Base-by-base conservation (phyloP, 192 early-diverging fungal species). In the Linnemannia hyalina region DNA sequence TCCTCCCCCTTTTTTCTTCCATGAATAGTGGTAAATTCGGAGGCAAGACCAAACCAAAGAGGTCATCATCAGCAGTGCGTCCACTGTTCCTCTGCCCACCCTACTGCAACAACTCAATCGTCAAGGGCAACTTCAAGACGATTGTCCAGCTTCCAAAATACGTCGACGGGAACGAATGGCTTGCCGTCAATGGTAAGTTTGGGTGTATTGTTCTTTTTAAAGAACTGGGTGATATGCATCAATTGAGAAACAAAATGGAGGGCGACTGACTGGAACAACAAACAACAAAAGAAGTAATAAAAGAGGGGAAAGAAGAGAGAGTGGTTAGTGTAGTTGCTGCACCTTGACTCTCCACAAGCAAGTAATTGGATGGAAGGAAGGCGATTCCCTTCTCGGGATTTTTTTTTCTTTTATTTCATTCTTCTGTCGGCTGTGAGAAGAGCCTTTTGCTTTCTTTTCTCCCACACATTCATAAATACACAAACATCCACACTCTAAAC, bases 81-180 rank as follows among this genome's bases (percentile, higher is more conserved):
- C 88, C 92, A 40, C 57, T 91, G 52, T 91, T 89, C 63, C 87
- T 96, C 49, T 93, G 91, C 54, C 81, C 91, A 55, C 95, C 95
- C 7, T 96, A 94, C 85, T 92, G 93, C 65, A 90, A 91, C 63
- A 93, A 96, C 47, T 94, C 95, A 47, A 93, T 99, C 18, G 97
- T 99, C 29, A 96, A 96, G 84, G 97, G 98, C 40, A 96, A 94
- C 88, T 96, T 99, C 80, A 94, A 96, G 86, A 96, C 95, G 80
- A 94, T 99, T 60, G 94, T 96, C 7, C 94, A 95, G 70, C 90
- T 97, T 73, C 98, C 98, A 42, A 95, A 95, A 83, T 97, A 97
- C 89, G 95, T 98, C 2, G 97, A 99, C 82, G 80, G 89, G 36
- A 97, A 98, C 87, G 98, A 99, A 90, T 99, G 98, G 98, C 93